phyloP scores from a whole-genome alignment of 305 asterid genomes.

The Andrographis paniculata region DNA sequence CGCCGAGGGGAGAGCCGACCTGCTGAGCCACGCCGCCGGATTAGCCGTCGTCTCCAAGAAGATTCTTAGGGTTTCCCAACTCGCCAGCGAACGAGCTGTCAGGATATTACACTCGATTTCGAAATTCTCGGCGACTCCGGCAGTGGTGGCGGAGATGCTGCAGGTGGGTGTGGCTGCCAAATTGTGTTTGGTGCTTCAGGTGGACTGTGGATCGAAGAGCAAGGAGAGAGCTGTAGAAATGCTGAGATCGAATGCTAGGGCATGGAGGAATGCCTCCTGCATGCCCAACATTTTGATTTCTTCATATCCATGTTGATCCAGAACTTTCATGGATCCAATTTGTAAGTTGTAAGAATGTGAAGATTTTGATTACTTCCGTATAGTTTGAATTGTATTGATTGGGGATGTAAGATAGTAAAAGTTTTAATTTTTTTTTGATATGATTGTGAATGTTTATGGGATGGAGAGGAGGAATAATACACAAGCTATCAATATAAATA shows the following conservation, averaged over 20 bases:
- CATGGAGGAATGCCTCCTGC: slow-evolving; percentile 4
- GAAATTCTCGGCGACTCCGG: slow-evolving; percentile 29
- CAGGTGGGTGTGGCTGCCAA: slow-evolving; percentile 44
- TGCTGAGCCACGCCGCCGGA: slow-evolving; percentile 41
- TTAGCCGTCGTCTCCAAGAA: slow-evolving; percentile 52
- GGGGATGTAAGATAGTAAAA: too few species aligned
- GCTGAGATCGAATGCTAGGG: slow-evolving; percentile 29
- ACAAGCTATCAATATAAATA: too few species aligned
- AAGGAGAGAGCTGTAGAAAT: slow-evolving; percentile 45
- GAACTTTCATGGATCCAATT: too few species aligned
- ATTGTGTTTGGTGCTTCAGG: slow-evolving; percentile 40
- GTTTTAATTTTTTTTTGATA: too few species aligned
- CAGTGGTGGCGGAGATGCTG: slow-evolving; percentile 47
- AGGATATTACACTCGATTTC: slow-evolving; percentile 39
- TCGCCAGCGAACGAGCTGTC: slow-evolving; percentile 41
- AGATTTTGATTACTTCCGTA: too few species aligned
- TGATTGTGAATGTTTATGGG: too few species aligned
- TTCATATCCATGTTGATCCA: too few species aligned
- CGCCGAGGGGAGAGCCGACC: slow-evolving; percentile 50
- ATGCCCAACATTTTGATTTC: neutral
- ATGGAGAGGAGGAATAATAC: too few species aligned
- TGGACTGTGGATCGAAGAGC: slow-evolving; percentile 38
- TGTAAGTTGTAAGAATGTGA: too few species aligned
- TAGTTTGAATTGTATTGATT: too few species aligned
- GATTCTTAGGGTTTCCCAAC: slow-evolving; percentile 44